Conservation (phyloP, 306 rosid genomes). For the Sphenostylis stenocarpa region DNA sequence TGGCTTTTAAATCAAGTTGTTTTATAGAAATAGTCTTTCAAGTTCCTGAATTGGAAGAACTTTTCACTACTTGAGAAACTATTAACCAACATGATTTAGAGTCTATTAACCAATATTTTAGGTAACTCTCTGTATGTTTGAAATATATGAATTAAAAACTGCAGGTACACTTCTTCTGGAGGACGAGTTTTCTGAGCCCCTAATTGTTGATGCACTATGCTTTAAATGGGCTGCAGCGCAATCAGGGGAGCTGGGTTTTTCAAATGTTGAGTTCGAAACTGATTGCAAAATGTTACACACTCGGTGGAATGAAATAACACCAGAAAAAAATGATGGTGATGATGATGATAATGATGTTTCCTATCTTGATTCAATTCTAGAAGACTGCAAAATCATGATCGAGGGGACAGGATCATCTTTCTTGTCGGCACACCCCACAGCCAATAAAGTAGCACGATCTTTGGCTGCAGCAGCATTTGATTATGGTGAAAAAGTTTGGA, state of each 20-base stretch:
- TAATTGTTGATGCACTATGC: not conserved
- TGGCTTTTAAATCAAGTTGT: too few relatives aligned
- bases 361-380: not conserved
- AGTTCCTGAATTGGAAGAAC: too few relatives aligned
- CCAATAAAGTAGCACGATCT: not conserved
- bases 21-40: too few relatives aligned
- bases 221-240: not conserved
- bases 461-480: not conserved
- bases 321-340: not conserved
- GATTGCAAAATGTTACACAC: not conserved
- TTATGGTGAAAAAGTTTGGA: not conserved
- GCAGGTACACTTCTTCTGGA: not conserved
- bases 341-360: rapidly evolving
- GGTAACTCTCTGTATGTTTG: too few relatives aligned
- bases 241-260: not conserved
- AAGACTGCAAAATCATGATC: not conserved
- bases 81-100: too few relatives aligned
- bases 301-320: not conserved
- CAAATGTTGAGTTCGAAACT: not conserved
- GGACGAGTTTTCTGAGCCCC: not conserved
- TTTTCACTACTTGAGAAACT: too few relatives aligned
- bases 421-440: not conserved
- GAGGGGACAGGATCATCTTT: not conserved
- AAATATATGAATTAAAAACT: not conserved
- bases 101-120: too few relatives aligned